phyloP scores from a whole-genome alignment of 768 basidiomycete species.

The Agrocybe pediades region DNA sequence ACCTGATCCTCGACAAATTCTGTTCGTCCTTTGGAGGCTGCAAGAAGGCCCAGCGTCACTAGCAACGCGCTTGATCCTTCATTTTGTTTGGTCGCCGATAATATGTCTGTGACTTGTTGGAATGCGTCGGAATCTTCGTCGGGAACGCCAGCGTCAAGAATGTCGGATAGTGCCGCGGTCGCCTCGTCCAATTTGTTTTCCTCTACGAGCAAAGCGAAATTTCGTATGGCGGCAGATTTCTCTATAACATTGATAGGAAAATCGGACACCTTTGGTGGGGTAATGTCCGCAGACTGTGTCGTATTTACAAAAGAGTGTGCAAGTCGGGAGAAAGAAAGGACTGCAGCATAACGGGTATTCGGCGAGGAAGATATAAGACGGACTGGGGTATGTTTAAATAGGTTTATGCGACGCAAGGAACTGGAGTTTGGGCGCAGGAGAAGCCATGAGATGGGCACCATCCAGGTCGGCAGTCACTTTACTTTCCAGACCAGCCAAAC shows the following conservation, averaged over 20 bases:
- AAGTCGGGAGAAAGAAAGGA: conserved; percentile 4
- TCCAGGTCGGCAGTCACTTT: conserved; percentile 21
- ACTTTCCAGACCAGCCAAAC: background rate
- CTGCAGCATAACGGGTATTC: background rate
- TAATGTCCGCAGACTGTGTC: background rate
- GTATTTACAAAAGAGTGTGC: conserved; percentile 7
- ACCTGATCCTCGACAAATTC: conserved; percentile 14
- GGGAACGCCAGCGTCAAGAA: conserved; percentile 8
- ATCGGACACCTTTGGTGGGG: background rate
- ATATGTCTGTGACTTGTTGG: conserved; percentile 14
- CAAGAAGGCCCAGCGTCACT: conserved; percentile 41
- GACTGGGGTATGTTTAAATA: background rate
- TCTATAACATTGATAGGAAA: conserved; percentile 25
- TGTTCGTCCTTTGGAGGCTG: conserved; percentile 49
- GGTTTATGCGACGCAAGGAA: background rate
- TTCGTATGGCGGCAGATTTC: conserved; percentile 13
- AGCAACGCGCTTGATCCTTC: conserved; percentile 34
- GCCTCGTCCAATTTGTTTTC: conserved; percentile 31
- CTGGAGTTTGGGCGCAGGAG: conserved; percentile 28
- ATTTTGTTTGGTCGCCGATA: conserved; percentile 26
- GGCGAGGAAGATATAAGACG: background rate
- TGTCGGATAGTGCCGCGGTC: conserved; percentile 12
- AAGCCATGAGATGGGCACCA: conserved; percentile 38
- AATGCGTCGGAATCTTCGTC: conserved; percentile 12
- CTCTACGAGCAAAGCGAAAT: conserved; percentile 28